Evolutionary conservation across 2,329 filamentous ascomycete species (phyloP).

Genomic region (Torrubiellomyces zombiae): DNA sequence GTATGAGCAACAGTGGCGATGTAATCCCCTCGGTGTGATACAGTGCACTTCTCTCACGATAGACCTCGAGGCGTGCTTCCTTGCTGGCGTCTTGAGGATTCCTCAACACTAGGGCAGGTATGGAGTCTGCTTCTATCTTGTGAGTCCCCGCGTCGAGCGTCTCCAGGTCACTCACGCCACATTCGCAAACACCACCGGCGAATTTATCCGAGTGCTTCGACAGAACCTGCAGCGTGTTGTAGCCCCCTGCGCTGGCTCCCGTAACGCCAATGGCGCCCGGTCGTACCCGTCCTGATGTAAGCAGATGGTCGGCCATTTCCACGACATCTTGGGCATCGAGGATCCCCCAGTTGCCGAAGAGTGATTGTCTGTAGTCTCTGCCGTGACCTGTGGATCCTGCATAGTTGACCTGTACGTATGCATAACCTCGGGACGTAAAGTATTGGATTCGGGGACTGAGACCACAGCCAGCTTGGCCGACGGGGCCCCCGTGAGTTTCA

Average conservation of each 20-base stretch:
- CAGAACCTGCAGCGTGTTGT: slow-evolving; percentile 32
- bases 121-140: slow-evolving; percentile 38
- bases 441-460: slow-evolving; percentile 30
- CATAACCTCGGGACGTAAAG: slow-evolving; percentile 36
- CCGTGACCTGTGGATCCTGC: slow-evolving; percentile 35
- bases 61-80: slow-evolving; percentile 23
- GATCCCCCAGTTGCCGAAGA: slow-evolving; percentile 33
- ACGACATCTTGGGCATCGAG: slow-evolving; percentile 33
- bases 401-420: slow-evolving; percentile 33
- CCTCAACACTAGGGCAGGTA: slow-evolving; percentile 26
- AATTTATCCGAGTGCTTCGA: slow-evolving; percentile 28
- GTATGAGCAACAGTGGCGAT: slow-evolving; percentile 36
- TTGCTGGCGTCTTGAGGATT: slow-evolving; percentile 14
- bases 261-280: slow-evolving; percentile 26
- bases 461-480: slow-evolving; percentile 22
- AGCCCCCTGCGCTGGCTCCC: slow-evolving; percentile 35
- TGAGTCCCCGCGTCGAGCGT: slow-evolving; percentile 30
- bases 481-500: slow-evolving; percentile 35
- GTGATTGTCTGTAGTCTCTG: slow-evolving; percentile 27
- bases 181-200: slow-evolving; percentile 30
- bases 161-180: slow-evolving; percentile 33
- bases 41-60: slow-evolving; percentile 29
- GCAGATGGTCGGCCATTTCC: slow-evolving; percentile 26
- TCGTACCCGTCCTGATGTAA: slow-evolving; percentile 17
- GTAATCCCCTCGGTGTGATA: slow-evolving; percentile 29